Evolutionary conservation across 257 asterid species (phyloP), one percentile per base, ranked within the genome.

Genomic region (Solanum dulcamara): DNA sequence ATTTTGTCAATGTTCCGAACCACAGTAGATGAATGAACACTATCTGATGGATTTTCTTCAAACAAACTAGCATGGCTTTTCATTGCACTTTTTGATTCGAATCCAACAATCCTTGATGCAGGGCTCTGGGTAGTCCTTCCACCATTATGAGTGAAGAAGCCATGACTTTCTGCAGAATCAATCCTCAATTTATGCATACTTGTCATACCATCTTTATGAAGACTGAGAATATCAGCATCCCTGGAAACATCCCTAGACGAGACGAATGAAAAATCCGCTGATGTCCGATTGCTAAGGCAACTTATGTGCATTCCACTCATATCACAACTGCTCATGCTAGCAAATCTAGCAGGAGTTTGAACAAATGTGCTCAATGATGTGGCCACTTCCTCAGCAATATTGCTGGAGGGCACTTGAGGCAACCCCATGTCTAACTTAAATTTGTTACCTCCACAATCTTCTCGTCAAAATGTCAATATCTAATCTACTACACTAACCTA

Each of bases 41-140:
- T 86, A 68, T 85, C 91, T 26, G 90, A 44, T 80, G 80, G 87
- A 55, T 88, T 87, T 75, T 84, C 91, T 87, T 88, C 93, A 35
- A 35, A 30, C 66, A 66, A 90, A 74, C 70, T 84, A 81, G 81
- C 80, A 70, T 82, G 84, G 83, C 50, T 85, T 66, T 35, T 79
- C 22, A 81, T 18, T 38, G 81, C 90, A 77, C 38, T 48, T 81
- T 42, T 92, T 24, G 98, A 90, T 83, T 92, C 93, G 80, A 95
- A 95, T 18, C 98, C 98, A 83, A 95, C 95, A 84, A 95, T 85
- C 88, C 98, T 92, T 20, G 94, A 90, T 83, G 87, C 94, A 33
- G 98, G 98, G 66, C 90, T 85, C 85, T 91, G 96, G 88, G 87
- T 74, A 60, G 50, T 85, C 83, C 91, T 92, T 70, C 90, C 94